These are phyloP conservation scores for Serendipita vermifera DNA, from an alignment of 768 basidiomycete species.

Conservation along the genomic window DNA sequence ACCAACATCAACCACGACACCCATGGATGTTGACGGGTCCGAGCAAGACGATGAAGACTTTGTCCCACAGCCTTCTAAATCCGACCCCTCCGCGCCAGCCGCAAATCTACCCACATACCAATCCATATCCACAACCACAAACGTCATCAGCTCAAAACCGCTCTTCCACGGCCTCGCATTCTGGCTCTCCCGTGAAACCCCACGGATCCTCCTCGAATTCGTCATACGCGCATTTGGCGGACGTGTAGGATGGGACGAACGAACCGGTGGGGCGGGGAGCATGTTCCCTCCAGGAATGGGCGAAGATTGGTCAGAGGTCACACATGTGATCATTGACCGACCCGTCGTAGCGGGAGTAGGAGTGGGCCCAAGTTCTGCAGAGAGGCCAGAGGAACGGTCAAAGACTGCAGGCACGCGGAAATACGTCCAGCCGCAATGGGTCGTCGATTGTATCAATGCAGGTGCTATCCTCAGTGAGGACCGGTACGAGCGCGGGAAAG, in stretches of 20 bases:
- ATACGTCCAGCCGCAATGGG: slow-evolving; percentile 95
- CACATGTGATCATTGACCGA: slow-evolving; percentile 90
- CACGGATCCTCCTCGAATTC: slow-evolving; percentile 88
- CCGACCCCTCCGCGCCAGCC: slow-evolving; percentile 32
- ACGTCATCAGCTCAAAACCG: slow-evolving; percentile 41
- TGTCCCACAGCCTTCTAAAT: slow-evolving; percentile 42
- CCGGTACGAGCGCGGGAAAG: slow-evolving; percentile 69
- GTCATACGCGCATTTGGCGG: slow-evolving; percentile 86
- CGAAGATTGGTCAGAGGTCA: slow-evolving; percentile 71
- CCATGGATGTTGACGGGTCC: slow-evolving; percentile 19
- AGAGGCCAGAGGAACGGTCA: slow-evolving; percentile 17
- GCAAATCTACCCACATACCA: slow-evolving; percentile 52
- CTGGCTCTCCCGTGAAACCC: slow-evolving; percentile 87
- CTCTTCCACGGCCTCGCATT: slow-evolving; percentile 81
- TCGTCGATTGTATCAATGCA: slow-evolving; percentile 88
- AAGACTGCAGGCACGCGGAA: slow-evolving; percentile 34
- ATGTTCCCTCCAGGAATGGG: slow-evolving; percentile 49
- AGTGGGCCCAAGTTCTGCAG: slow-evolving; percentile 22
- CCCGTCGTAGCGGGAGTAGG: slow-evolving; percentile 33
- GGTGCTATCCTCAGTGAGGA: slow-evolving; percentile 76
- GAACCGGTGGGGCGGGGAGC: slow-evolving; percentile 63
- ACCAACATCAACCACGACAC: slow-evolving; percentile 18
- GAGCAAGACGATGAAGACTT: slow-evolving; percentile 54
- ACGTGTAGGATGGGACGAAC: slow-evolving; percentile 74
- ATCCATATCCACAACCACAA: slow-evolving; percentile 42